Conservation (phyloP, 345 rosid genomes). For the Pistacia atlantica region DNA sequence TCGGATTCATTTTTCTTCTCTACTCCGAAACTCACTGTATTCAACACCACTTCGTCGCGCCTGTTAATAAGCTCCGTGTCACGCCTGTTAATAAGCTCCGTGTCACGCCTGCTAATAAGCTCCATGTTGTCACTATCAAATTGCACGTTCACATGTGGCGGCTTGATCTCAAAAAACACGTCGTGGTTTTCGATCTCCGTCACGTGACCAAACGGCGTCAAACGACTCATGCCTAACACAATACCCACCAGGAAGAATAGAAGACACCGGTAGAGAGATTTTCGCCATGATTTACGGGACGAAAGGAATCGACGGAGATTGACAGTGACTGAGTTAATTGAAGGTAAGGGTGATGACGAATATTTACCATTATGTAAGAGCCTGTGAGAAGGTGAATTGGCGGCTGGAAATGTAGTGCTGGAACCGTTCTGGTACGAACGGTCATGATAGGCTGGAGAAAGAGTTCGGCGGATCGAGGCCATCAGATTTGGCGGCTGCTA, state of each 20-base stretch:
- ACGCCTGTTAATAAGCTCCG: no score
- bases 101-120: conserved; percentile 16
- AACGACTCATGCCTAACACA: conserved; percentile 45
- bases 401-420: conserved; percentile 24
- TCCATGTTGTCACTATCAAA: conserved; percentile 31
- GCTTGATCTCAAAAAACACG: conserved; percentile 68
- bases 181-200: conserved; percentile 43
- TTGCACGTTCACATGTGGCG: conserved; percentile 48
- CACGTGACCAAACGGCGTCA: conserved; percentile 55
- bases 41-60: conserved; percentile 32
- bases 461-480: conserved; percentile 94
- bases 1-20: conserved; percentile 9
- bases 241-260: conserved; percentile 69
- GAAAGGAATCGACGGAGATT: conserved; percentile 32
- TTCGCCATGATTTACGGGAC: conserved; percentile 57
- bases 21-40: conserved; percentile 38
- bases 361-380: conserved; percentile 40
- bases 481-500: conserved; percentile 26
- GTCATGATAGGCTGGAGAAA: conserved; percentile 72
- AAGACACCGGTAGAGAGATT: conserved; percentile 61
- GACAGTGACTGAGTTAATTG: conserved; percentile 23
- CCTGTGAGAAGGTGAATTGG: conserved; percentile 36
- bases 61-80: conserved; percentile 10
- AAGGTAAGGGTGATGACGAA: conserved; percentile 36
- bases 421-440: conserved; percentile 57